A percentile compares a stretch with the other conserved stretches of the same genome.
These are phyloP conservation scores for Scutellaria galericulata DNA, from an alignment of 257 asterid genomes.

Conservation along the genomic window DNA sequence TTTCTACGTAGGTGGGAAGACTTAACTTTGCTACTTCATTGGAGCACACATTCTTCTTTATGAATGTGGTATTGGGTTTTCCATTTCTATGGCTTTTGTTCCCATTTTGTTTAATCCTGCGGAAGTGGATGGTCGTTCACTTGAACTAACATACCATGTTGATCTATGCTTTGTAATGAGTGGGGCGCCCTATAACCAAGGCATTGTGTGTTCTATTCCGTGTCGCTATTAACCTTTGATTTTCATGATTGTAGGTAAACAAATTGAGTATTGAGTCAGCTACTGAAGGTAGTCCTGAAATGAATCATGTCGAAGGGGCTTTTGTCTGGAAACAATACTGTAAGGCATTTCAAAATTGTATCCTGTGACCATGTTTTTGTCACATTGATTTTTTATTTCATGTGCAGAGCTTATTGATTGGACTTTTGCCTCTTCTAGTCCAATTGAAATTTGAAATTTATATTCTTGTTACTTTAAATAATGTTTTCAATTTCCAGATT, in stretches of 20 bases:
- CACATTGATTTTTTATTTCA: conserved; percentile 26
- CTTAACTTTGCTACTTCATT: conserved; percentile 10
- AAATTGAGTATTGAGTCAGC: conserved; percentile 77
- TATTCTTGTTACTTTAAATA: conserved; percentile 6
- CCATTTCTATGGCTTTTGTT: conserved; percentile 15
- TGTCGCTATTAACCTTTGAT: conserved; percentile 27
- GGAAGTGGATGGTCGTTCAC: conserved; percentile 11
- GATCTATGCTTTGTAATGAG: conserved; percentile 4
- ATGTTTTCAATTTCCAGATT: conserved; percentile 21
- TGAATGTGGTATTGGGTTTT: conserved; percentile 8
- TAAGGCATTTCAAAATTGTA: conserved; percentile 46
- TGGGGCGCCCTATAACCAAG: conserved; percentile 3
- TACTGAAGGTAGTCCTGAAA: conserved; percentile 75
- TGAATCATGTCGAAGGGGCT: conserved; percentile 92
- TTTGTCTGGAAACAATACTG: conserved; percentile 93
- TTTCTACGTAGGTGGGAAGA: conserved; percentile 16
- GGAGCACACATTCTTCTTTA: conserved; percentile 16
- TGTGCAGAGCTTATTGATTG: conserved; percentile 29
- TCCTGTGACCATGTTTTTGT: neutral
- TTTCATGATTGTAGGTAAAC: conserved; percentile 62
- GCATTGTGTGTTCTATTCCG: neutral
- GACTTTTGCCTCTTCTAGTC: conserved; percentile 28
- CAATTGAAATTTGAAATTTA: neutral
- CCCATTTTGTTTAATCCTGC: conserved; percentile 15
- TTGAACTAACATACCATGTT: conserved; percentile 15